Conservation (phyloP, 73 alveolate genomes). For the Paramecium sexaurelia region DNA sequence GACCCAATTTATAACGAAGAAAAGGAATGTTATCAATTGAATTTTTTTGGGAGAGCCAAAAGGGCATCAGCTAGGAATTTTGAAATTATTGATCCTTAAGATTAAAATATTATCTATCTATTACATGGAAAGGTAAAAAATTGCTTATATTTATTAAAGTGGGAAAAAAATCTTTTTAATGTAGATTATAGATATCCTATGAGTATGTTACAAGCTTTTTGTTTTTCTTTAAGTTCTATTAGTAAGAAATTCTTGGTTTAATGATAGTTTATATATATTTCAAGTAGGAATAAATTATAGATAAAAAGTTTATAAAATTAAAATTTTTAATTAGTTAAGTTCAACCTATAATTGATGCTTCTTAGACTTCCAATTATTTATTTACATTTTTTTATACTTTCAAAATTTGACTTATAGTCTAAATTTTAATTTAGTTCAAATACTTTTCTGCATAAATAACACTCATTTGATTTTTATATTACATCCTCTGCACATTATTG, state of each 20-base stretch:
- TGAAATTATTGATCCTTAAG: conserved; percentile 51
- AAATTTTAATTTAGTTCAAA: not conserved
- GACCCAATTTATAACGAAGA: conserved; percentile 56
- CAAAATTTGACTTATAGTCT: conserved; percentile 13
- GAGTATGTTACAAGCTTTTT: conserved; percentile 14
- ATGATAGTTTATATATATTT: not conserved
- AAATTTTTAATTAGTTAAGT: not conserved
- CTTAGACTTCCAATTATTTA: conserved; percentile 42
- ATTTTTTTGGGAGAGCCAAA: conserved; percentile 61
- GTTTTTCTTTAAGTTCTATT: not conserved
- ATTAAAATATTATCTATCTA: conserved; percentile 24
- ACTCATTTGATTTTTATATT: conserved; percentile 27
- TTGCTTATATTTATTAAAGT: not conserved
- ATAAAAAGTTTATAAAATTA: not conserved
- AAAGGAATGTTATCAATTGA: conserved; percentile 50
- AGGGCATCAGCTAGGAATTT: conserved; percentile 67
- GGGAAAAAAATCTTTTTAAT: conserved; percentile 43
- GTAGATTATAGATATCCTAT: conserved; percentile 48
- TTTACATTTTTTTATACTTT: conserved; percentile 10
- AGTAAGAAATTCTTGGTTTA: conserved; percentile 14
- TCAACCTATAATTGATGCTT: conserved; percentile 12
- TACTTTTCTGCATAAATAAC: conserved; percentile 41
- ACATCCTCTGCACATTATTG: conserved; percentile 41
- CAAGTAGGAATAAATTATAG: not conserved
- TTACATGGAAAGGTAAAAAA: conserved; percentile 32